A percentile compares a stretch with the other conserved stretches of the same genome.
Conservation (phyloP, 768 basidiomycete genomes). For the Brasilioporus rufonigricans region DNA sequence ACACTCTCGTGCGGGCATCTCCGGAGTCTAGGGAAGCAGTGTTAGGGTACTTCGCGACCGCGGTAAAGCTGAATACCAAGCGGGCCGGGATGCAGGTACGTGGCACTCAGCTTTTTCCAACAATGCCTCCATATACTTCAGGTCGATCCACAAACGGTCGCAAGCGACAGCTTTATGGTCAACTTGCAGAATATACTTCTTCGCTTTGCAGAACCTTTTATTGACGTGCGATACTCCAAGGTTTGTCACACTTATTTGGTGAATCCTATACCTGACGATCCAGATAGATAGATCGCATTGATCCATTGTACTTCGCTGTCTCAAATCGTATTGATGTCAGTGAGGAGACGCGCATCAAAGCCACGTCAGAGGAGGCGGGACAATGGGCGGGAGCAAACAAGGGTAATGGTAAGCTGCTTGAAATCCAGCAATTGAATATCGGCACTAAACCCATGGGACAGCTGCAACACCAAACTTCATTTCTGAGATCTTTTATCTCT, state of each 20-base stretch:
- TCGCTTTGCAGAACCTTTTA: conserved; percentile 89
- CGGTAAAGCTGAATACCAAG: conserved; percentile 73
- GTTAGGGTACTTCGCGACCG: conserved; percentile 75
- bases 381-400: conserved; percentile 61
- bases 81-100: conserved; percentile 87
- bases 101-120: neutral
- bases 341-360: conserved; percentile 94
- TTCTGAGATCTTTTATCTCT: conserved; percentile 90
- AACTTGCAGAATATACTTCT: conserved; percentile 83
- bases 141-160: conserved; percentile 84
- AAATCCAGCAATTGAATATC: neutral
- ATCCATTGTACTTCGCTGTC: conserved; percentile 74
- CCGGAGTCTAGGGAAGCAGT: conserved; percentile 78
- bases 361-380: conserved; percentile 82
- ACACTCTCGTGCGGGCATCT: conserved; percentile 82
- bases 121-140: conserved; percentile 26
- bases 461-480: conserved; percentile 86
- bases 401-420: conserved; percentile 39
- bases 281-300: conserved; percentile 84
- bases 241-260: conserved; percentile 35
- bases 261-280: conserved; percentile 4
- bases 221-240: conserved; percentile 89
- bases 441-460: conserved; percentile 22
- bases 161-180: conserved; percentile 90
- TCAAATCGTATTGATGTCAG: conserved; percentile 70